Percentiles rank a stretch among this genome's conserved stretches.
Conservation (phyloP, 2,329 filamentous ascomycete species). For the Corinectria fuckeliana region DNA sequence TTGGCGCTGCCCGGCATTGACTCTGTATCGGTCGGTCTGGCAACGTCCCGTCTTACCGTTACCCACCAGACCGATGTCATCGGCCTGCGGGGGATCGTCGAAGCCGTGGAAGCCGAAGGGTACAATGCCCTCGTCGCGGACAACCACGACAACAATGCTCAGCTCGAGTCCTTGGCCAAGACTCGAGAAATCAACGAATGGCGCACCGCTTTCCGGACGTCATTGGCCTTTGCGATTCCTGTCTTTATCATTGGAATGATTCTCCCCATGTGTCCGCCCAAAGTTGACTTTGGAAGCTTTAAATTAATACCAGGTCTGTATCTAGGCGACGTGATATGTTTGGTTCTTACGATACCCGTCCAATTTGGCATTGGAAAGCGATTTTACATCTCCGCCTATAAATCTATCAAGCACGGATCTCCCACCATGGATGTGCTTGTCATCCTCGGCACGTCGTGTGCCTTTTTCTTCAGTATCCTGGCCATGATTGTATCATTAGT, state of each 20-base stretch:
- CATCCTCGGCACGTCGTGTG: constrained; percentile 89
- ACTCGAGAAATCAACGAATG: constrained; percentile 96
- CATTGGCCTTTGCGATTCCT: constrained; percentile 81
- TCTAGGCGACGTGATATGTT: constrained; percentile 85
- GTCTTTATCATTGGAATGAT: constrained; percentile 95
- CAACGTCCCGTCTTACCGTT: constrained; percentile 76
- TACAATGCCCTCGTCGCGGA: constrained; percentile 91
- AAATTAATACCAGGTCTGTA: constrained; percentile 76
- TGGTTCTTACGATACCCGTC: constrained; percentile 85
- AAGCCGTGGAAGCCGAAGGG: constrained; percentile 79
- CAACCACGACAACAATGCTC: constrained; percentile 93
- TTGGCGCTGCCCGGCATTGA: constrained; percentile 71
- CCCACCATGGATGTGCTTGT: constrained; percentile 99
- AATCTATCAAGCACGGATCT: constrained; percentile 86
- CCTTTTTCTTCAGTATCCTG: constrained; percentile 93
- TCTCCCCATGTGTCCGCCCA: constrained; percentile 81
- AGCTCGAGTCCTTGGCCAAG: constrained; percentile 94
- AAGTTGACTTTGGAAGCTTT: constrained; percentile 77
- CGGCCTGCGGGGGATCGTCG: constrained; percentile 83
- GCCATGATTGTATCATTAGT: constrained; percentile 85
- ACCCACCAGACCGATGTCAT: constrained; percentile 73
- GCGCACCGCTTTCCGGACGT: constrained; percentile 80
- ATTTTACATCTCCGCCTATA: constrained; percentile 93
- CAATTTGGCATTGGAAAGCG: constrained; percentile 96
- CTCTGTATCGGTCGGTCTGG: constrained; percentile 75